Evolutionary conservation across 208 protist genomes (phyloP).

Genomic region (Crithidia sp.): DNA sequence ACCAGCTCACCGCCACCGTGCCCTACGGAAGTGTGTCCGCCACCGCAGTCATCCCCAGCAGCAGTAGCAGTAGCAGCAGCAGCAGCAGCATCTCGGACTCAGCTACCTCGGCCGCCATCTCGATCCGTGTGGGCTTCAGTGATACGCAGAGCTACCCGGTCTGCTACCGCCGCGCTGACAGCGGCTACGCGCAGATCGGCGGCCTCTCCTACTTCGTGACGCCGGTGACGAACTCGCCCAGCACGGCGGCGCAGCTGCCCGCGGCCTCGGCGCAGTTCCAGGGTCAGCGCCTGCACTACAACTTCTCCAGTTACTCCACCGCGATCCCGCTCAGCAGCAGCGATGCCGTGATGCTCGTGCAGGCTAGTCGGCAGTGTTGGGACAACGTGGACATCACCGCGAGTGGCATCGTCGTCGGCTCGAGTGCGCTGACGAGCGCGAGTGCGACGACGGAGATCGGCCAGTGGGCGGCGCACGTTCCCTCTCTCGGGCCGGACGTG

Average conservation of each 20-base stretch:
- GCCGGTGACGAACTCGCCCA: conserved; percentile 54
- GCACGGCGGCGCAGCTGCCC: conserved; percentile 36
- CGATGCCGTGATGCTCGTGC: conserved; percentile 81
- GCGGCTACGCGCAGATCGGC: conserved; percentile 78
- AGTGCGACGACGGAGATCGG: conserved; percentile 16
- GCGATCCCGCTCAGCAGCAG: conserved; percentile 23
- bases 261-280: conserved; percentile 54
- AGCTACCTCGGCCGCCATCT: conserved; percentile 20
- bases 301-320: conserved; percentile 47
- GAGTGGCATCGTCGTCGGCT: conserved; percentile 41
- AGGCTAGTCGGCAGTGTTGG: conserved; percentile 66
- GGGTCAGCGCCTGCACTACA: conserved; percentile 79
- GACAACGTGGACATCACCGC: conserved; percentile 46
- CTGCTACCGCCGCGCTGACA: conserved; percentile 80
- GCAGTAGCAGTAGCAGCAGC: conserved; percentile 4
- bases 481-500: conserved; percentile 78
- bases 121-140: conserved; percentile 74
- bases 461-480: conserved; percentile 71
- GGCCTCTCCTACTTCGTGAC: conserved; percentile 31
- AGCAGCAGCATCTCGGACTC: neutral
- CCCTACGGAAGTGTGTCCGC: conserved; percentile 65
- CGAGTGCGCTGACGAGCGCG: conserved; percentile 34
- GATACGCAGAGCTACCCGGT: conserved; percentile 56
- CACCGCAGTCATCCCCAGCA: conserved; percentile 8
- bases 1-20: conserved; percentile 45